Conservation (phyloP, 2,329 filamentous ascomycete species). For the Sporothrix curviconia region DNA sequence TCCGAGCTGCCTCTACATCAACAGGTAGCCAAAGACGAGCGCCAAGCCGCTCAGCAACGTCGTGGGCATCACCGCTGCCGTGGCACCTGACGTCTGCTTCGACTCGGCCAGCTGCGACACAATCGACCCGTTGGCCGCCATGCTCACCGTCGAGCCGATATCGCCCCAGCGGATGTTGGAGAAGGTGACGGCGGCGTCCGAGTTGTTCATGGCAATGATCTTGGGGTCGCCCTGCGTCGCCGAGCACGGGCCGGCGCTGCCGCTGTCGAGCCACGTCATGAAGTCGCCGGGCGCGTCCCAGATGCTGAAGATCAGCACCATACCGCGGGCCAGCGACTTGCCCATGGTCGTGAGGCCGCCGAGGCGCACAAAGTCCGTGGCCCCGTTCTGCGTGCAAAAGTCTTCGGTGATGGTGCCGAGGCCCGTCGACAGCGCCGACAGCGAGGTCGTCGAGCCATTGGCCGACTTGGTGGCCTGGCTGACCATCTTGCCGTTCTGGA, state of each 20-base stretch:
- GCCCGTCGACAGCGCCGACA: conserved; percentile 24
- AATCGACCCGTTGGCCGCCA: neutral
- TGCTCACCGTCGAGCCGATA: conserved; percentile 46
- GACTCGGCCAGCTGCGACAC: neutral
- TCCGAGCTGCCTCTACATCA: neutral
- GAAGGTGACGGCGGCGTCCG: conserved; percentile 45
- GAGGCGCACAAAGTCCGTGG: conserved; percentile 35
- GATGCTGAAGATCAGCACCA: conserved; percentile 42
- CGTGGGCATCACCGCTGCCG: neutral
- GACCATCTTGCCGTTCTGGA: neutral
- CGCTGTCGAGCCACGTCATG: conserved; percentile 46
- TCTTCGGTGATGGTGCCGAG: neutral
- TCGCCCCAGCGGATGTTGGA: conserved; percentile 55
- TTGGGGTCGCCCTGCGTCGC: conserved; percentile 45
- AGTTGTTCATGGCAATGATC: conserved; percentile 39
- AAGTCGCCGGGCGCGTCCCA: conserved; percentile 42
- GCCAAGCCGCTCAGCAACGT: neutral
- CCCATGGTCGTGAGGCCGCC: conserved; percentile 48
- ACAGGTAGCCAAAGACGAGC: neutral
- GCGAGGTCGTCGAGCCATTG: too few species aligned
- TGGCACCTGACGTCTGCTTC: neutral
- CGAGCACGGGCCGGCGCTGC: conserved; percentile 43
- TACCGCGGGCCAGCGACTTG: conserved; percentile 36
- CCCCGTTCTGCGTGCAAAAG: conserved; percentile 27
- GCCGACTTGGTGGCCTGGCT: too few species aligned